These are phyloP conservation scores for Fraxinus cuspidata DNA, from an alignment of 257 asterid genomes.

Conservation along the genomic window DNA sequence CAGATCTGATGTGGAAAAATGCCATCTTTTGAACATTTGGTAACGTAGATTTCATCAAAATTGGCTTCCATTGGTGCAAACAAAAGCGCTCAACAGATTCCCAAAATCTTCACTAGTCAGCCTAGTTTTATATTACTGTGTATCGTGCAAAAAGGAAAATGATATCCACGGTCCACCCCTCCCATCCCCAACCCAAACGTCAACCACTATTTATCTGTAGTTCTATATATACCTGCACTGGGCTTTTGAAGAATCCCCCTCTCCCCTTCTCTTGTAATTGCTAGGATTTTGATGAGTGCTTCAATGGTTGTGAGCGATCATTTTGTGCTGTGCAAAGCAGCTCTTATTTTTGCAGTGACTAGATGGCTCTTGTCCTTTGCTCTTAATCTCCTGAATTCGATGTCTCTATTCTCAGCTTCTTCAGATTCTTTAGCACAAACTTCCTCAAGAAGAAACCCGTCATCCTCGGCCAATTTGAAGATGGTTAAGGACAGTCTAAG, in stretches of 20 bases:
- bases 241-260: conserved; percentile 34
- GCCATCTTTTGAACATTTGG: conserved; percentile 28
- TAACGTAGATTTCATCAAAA: conserved; percentile 40
- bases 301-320: conserved; percentile 45
- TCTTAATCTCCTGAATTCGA: conserved; percentile 37
- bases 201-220: conserved; percentile 31
- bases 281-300: background rate
- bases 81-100: background rate
- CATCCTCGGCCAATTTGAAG: conserved; percentile 32
- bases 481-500: conserved; percentile 42
- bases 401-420: conserved; percentile 27
- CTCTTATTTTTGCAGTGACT: conserved; percentile 53
- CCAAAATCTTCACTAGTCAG: conserved; percentile 18
- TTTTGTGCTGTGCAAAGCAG: conserved; percentile 53
- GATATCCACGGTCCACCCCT: conserved; percentile 7
- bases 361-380: conserved; percentile 55
- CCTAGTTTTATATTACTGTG: conserved; percentile 43
- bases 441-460: conserved; percentile 19
- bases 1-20: conserved; percentile 51
- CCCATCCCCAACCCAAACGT: too few species aligned
- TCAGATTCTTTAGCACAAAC: conserved; percentile 23
- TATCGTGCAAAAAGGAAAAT: conserved; percentile 22
- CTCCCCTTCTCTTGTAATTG: conserved; percentile 10
- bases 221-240: conserved; percentile 33
- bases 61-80: conserved; percentile 12